phyloP scores from a whole-genome alignment of 1,284 basidiomycete genomes.

The Tylopilus sp. region DNA sequence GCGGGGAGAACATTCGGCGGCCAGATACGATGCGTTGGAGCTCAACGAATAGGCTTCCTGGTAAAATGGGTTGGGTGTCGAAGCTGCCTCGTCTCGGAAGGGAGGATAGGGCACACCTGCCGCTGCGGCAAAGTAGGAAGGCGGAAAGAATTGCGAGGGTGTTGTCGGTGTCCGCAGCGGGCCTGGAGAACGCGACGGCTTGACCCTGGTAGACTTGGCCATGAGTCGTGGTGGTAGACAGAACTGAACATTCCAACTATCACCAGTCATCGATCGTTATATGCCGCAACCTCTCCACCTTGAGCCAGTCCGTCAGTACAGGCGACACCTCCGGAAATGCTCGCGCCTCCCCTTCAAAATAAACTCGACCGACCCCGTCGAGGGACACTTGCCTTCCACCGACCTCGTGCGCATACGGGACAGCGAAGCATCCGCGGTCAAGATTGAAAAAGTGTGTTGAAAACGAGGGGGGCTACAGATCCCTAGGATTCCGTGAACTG shows the following conservation, averaged over 20 bases:
- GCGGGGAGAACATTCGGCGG: slow-evolving; percentile 16
- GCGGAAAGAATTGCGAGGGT: slow-evolving; percentile 47
- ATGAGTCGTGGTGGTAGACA: background rate
- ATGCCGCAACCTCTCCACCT: slow-evolving; percentile 19
- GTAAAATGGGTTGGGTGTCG: background rate
- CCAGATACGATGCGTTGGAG: slow-evolving; percentile 18
- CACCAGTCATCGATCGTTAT: no score
- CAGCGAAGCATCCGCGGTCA: slow-evolving; percentile 60
- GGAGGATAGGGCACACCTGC: slow-evolving; percentile 40
- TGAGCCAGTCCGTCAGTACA: slow-evolving; percentile 49
- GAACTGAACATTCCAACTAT: slow-evolving; percentile 19
- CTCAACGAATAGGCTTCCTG: slow-evolving; percentile 13
- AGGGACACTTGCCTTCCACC: slow-evolving; percentile 75
- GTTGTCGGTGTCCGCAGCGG: slow-evolving; percentile 25
- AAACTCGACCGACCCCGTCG: no score
- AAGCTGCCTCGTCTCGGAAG: slow-evolving; percentile 9
- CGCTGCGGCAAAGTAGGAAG: slow-evolving; percentile 63
- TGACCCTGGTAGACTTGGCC: slow-evolving; percentile 6
- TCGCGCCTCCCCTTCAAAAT: no score
- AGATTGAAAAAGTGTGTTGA: slow-evolving; percentile 59
- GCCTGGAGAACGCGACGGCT: slow-evolving; percentile 32
- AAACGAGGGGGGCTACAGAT: slow-evolving; percentile 71
- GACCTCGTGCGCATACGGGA: slow-evolving; percentile 72
- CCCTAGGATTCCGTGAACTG: slow-evolving; percentile 73
- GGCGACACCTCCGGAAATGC: no score